A percentile compares a stretch with the other conserved stretches of the same genome.
Conservation (phyloP, 345 rosid species). For the Boechera stricta region DNA sequence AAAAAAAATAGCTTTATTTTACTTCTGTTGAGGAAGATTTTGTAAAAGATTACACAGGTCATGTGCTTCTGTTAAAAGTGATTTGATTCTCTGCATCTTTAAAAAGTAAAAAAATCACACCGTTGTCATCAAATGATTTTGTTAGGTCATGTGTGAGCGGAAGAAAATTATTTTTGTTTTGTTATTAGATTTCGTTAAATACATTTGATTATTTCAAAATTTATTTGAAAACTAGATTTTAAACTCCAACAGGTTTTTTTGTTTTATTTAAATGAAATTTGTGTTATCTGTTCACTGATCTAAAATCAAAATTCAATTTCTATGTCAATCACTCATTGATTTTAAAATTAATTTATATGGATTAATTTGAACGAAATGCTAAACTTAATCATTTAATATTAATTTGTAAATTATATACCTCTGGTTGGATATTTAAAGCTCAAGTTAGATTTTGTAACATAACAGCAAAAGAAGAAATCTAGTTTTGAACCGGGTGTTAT, state of each 20-base stretch:
- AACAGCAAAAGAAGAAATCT: too few relatives aligned
- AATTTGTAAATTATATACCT: too few relatives aligned
- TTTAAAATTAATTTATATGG: too few relatives aligned
- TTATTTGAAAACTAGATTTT: neutral
- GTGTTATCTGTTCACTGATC: neutral
- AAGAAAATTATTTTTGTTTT: slow-evolving; percentile 16
- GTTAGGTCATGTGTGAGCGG: neutral
- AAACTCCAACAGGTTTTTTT: neutral
- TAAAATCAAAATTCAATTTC: neutral
- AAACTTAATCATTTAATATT: too few relatives aligned
- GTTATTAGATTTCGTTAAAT: neutral
- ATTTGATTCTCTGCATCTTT: slow-evolving; percentile 42
- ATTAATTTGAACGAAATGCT: too few relatives aligned
- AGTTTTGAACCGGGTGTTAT: too few relatives aligned
- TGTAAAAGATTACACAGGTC: slow-evolving; percentile 39
- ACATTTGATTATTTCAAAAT: neutral
- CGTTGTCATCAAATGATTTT: slow-evolving; percentile 30
- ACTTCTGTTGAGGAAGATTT: slow-evolving; percentile 40
- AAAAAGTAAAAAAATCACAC: slow-evolving; percentile 26
- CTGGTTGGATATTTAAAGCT: too few relatives aligned
- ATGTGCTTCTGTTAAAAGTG: slow-evolving; percentile 44
- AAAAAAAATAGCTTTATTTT: slow-evolving; percentile 28
- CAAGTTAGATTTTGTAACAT: too few relatives aligned
- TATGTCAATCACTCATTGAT: neutral
- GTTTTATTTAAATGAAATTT: neutral